These are phyloP conservation scores for Mycosarcoma mackinlayi DNA, from an alignment of 1,284 basidiomycete genomes.

Conservation along the genomic window DNA sequence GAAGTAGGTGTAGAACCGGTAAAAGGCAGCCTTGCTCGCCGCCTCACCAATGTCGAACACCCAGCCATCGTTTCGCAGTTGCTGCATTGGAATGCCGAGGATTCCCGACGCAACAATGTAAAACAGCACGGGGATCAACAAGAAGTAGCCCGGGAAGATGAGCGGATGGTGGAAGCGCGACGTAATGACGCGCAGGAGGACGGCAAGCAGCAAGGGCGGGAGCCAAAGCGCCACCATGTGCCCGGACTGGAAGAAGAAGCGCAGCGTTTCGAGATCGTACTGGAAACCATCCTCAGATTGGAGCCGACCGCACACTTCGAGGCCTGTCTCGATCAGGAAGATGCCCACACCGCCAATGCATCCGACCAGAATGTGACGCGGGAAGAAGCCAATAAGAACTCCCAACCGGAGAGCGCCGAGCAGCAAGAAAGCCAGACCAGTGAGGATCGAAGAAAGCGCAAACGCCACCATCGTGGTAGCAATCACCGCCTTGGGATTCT, in stretches of 20 bases:
- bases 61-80: constrained; percentile 80
- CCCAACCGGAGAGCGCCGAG: constrained; percentile 83
- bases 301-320: constrained; percentile 85
- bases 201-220: constrained; percentile 80
- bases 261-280: constrained; percentile 76
- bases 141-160: constrained; percentile 88
- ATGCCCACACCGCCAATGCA: constrained; percentile 96
- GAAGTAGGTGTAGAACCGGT: constrained; percentile 67
- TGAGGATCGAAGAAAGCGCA: constrained; percentile 88
- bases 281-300: constrained; percentile 80
- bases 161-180: constrained; percentile 85
- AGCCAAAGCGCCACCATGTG: constrained; percentile 80
- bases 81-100: constrained; percentile 75
- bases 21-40: constrained; percentile 62
- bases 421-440: constrained; percentile 72
- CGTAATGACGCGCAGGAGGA: constrained; percentile 83
- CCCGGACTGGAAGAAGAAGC: constrained; percentile 68
- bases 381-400: constrained; percentile 91
- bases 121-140: constrained; percentile 84
- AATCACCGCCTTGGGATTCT: constrained; percentile 78
- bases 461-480: constrained; percentile 92
- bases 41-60: constrained; percentile 80
- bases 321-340: constrained; percentile 74
- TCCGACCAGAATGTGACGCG: constrained; percentile 82
- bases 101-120: constrained; percentile 79